Evolutionary conservation across 768 basidiomycete genomes (phyloP).

Genomic region (Tricholoma hemisulphureum): DNA sequence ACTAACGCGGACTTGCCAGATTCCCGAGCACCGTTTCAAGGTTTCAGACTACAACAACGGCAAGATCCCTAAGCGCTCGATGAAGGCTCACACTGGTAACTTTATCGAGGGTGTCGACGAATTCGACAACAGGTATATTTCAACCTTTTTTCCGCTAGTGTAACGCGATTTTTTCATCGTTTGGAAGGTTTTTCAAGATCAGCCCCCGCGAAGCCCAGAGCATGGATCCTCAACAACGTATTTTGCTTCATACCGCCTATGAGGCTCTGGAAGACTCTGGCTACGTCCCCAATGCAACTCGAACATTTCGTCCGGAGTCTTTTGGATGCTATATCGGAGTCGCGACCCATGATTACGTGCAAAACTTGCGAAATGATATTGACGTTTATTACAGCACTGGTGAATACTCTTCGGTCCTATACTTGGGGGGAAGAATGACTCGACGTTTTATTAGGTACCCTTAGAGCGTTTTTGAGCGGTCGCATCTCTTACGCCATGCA

Average conservation of each 20-base stretch:
- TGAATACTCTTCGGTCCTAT: slow-evolving; percentile 23
- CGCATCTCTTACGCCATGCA: slow-evolving; percentile 69
- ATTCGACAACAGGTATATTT: slow-evolving; percentile 57
- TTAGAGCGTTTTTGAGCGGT: slow-evolving; percentile 67
- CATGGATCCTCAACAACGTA: slow-evolving; percentile 77
- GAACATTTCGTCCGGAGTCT: slow-evolving; percentile 47
- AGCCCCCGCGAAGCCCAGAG: slow-evolving; percentile 71
- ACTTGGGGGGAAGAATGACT: neutral
- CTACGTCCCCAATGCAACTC: slow-evolving; percentile 59
- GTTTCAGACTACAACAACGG: slow-evolving; percentile 37
- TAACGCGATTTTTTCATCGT: neutral
- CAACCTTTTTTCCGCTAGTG: neutral
- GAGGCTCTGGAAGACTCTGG: slow-evolving; percentile 71
- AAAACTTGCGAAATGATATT: slow-evolving; percentile 59
- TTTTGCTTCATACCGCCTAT: slow-evolving; percentile 64
- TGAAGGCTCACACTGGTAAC: slow-evolving; percentile 59
- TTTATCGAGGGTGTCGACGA: slow-evolving; percentile 56
- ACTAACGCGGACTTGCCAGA: slow-evolving; percentile 36
- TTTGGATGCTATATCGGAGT: slow-evolving; percentile 71
- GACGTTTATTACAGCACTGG: slow-evolving; percentile 74
- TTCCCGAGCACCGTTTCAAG: slow-evolving; percentile 59
- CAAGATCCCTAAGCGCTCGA: slow-evolving; percentile 35
- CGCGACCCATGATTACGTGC: slow-evolving; percentile 67
- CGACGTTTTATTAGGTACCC: slow-evolving; percentile 46
- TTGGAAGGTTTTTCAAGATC: slow-evolving; percentile 60